A percentile compares a stretch with the other conserved stretches of the same genome.
Conservation (phyloP, 2,329 filamentous ascomycete species). For the Penicillium hesseltinei region DNA sequence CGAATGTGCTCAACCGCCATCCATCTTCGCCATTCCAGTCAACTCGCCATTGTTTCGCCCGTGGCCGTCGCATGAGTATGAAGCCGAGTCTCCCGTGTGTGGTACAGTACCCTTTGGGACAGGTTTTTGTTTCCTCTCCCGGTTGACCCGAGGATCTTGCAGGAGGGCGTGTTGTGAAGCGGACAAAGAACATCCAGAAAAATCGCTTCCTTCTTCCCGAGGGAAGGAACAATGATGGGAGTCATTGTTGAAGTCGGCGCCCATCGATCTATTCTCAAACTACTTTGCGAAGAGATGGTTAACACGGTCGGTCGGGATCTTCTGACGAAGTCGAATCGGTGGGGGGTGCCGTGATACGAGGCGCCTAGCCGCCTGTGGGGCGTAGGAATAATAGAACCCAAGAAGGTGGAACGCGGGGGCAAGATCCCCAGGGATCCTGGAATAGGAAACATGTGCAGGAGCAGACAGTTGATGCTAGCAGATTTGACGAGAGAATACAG, state of each 20-base stretch:
- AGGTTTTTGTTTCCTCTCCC: conserved; percentile 91
- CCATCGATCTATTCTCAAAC: conserved; percentile 55
- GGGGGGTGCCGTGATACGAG: conserved; percentile 55
- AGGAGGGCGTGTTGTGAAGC: conserved; percentile 67
- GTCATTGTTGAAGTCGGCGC: conserved; percentile 50
- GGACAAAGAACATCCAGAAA: conserved; percentile 97
- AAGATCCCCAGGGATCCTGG: conserved; percentile 37
- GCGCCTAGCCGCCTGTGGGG: conserved; percentile 36
- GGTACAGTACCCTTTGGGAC: conserved; percentile 82
- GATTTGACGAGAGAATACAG: conserved; percentile 11
- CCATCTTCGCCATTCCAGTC: conserved; percentile 30
- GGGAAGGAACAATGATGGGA: conserved; percentile 33
- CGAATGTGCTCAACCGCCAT: conserved; percentile 13
- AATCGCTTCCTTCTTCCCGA: conserved; percentile 63
- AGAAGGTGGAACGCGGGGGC: conserved; percentile 43
- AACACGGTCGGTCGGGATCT: conserved; percentile 63
- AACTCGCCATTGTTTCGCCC: conserved; percentile 16
- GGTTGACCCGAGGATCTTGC: conserved; percentile 30
- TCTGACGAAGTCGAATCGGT: conserved; percentile 48
- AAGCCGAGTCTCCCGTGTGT: conserved; percentile 65
- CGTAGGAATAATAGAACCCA: conserved; percentile 14
- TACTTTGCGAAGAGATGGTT: conserved; percentile 61
- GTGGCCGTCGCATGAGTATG: conserved; percentile 8
- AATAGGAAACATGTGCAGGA: conserved; percentile 52
- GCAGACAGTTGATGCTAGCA: conserved; percentile 25